Conservation (phyloP, 2,329 filamentous ascomycete species). For the Talaromyces rugulosus region DNA sequence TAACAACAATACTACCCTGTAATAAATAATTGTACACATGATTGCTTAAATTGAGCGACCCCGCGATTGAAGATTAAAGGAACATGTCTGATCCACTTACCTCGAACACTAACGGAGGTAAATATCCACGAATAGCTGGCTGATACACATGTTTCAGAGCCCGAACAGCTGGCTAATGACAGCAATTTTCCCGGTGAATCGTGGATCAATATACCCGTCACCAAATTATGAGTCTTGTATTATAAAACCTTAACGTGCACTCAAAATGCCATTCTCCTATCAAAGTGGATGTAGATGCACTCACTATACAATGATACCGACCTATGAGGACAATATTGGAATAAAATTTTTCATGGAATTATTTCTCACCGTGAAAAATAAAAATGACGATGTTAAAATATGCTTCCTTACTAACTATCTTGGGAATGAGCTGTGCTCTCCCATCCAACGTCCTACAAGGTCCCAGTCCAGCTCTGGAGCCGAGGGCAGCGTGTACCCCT, state of each 20-base stretch:
- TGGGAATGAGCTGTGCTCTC: background rate
- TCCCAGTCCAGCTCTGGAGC: background rate
- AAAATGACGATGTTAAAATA: background rate
- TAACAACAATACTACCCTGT: background rate
- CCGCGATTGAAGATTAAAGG: background rate
- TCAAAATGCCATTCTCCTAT: background rate
- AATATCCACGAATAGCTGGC: background rate
- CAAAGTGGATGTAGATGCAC: background rate
- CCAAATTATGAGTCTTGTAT: background rate
- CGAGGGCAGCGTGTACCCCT: slow-evolving; percentile 28
- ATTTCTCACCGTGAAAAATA: background rate
- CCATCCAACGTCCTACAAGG: background rate
- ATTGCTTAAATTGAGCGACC: background rate
- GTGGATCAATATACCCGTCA: too few species aligned
- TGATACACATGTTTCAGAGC: background rate
- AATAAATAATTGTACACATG: background rate
- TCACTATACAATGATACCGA: background rate
- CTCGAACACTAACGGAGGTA: background rate
- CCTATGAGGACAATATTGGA: background rate
- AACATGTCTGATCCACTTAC: background rate
- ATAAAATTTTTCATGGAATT: background rate
- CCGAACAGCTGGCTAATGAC: background rate
- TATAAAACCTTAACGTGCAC: background rate
- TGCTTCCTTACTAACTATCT: background rate
- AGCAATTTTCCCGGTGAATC: too few species aligned